A percentile compares a stretch with the other conserved stretches of the same genome.
Conservation (phyloP, 2,329 filamentous ascomycete species). For the Fusarium solani-melongenae region DNA sequence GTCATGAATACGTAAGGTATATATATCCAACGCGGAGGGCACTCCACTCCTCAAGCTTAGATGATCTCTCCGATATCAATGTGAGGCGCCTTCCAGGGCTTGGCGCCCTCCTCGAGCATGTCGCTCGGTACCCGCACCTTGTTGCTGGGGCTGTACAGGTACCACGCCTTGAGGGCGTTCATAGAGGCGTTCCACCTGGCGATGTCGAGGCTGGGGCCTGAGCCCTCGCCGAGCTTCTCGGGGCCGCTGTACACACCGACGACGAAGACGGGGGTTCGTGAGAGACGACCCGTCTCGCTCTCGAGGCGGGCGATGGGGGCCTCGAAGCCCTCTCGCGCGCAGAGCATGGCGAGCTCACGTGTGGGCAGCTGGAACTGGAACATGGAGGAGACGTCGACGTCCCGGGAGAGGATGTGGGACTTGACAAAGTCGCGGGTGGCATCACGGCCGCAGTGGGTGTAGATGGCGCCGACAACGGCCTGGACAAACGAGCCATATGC, state of each 20-base stretch:
- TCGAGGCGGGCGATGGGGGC: conserved; percentile 86
- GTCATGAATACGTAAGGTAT: conserved; percentile 27
- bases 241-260: conserved; percentile 93
- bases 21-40: conserved; percentile 27
- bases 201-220: conserved; percentile 80
- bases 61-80: conserved; percentile 79
- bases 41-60: conserved; percentile 45
- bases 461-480: conserved; percentile 85
- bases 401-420: conserved; percentile 83
- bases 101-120: conserved; percentile 70
- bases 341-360: conserved; percentile 84
- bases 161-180: conserved; percentile 91
- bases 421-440: conserved; percentile 85
- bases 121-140: conserved; percentile 76
- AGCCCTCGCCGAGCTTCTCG: conserved; percentile 93
- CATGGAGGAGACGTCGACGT: conserved; percentile 78
- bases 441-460: conserved; percentile 83
- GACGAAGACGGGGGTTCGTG: conserved; percentile 88
- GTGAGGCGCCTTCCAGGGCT: conserved; percentile 73
- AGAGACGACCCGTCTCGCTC: conserved; percentile 88
- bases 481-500: conserved; percentile 83
- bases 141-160: conserved; percentile 85
- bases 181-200: conserved; percentile 85
- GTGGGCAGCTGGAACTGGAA: conserved; percentile 89
- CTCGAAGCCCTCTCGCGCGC: conserved; percentile 90